Evolutionary conservation across 495 filamentous ascomycete genomes (phyloP), one percentile per base, ranked within the genome.

Genomic region (Halenospora varia): DNA sequence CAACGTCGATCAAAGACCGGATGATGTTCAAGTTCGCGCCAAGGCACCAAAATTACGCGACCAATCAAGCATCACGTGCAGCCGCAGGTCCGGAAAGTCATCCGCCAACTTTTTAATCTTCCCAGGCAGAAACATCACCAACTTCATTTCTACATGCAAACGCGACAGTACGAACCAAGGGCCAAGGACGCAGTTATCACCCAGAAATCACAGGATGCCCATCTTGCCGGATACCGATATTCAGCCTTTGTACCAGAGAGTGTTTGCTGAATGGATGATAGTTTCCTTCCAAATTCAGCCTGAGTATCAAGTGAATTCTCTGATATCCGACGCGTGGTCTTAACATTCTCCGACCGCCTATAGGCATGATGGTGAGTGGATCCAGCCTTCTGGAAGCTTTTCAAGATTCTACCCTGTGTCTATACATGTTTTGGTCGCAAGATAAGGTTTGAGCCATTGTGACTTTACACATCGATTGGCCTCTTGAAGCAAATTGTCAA

Each of bases 181-280:
- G 29, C 29, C 29, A 35, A 13, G 29, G 13, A 35, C 4, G 6
- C 29, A 35, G 4, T 35, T 45, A 6, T 6, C 13, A 4, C 13
- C 42, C 13, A 17, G 6, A 8, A 45, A 3, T n/a, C 17, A 8
- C 18, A 15, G 6, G 6, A 8, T 9, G 42, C 18, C 42, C 42
- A 9, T 45, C 42, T 45, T 15, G 42, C 42, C 42, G 42, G 42
- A n/a, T 6, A 3, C 3, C 18, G 6, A 4, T 6, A n/a, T 45
- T 45, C 42, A 45, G 42, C 42, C 42, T 45, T n/a, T 45, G 42
- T n/a, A n/a, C 18, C 8, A 45, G n/a, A n/a, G 18, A 45, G 4
- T 20, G 18, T 45, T 45, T 45, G 42, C 42, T 45, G 42, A 45
- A 45, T 45, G 42, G 42, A 45, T 45, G 42, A 45, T n/a, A 45